A percentile compares a stretch with the other conserved stretches of the same genome.
phyloP scores from a whole-genome alignment of 345 rosid genomes.

The Carallia pectinifolia region DNA sequence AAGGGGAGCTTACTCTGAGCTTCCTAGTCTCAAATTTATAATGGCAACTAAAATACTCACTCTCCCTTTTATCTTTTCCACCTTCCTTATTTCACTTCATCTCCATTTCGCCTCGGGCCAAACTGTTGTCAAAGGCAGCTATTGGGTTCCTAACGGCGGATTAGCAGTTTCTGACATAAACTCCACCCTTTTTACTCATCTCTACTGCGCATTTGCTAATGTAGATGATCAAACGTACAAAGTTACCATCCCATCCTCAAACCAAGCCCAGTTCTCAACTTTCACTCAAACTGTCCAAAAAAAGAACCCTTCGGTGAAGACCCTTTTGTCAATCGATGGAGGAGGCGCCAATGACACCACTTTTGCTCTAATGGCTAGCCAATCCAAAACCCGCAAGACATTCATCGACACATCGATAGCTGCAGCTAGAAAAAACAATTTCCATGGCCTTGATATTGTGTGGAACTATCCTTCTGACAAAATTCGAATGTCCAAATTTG shows the following conservation, averaged over 20 bases:
- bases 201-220: constrained; percentile 53
- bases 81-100: constrained; percentile 7
- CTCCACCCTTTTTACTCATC: constrained; percentile 61
- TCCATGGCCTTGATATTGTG: constrained; percentile 35
- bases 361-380: constrained; percentile 51
- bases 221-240: constrained; percentile 37
- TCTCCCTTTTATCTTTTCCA: background rate
- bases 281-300: constrained; percentile 53
- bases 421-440: constrained; percentile 43
- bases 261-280: constrained; percentile 42
- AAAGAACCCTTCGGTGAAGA: constrained; percentile 45
- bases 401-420: constrained; percentile 55
- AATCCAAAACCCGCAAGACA: constrained; percentile 39
- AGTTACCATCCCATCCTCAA: constrained; percentile 41
- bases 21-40: background rate
- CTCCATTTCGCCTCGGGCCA: constrained; percentile 28
- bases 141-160: constrained; percentile 44
- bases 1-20: too few species aligned
- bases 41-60: constrained; percentile 23
- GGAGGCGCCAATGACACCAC: constrained; percentile 31
- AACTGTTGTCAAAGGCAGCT: constrained; percentile 46
- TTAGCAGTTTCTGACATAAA: constrained; percentile 38
- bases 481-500: constrained; percentile 22
- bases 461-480: constrained; percentile 12
- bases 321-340: constrained; percentile 64